phyloP scores from a whole-genome alignment of 1,139 yeast genomes.

The Protomyces inouyei region DNA sequence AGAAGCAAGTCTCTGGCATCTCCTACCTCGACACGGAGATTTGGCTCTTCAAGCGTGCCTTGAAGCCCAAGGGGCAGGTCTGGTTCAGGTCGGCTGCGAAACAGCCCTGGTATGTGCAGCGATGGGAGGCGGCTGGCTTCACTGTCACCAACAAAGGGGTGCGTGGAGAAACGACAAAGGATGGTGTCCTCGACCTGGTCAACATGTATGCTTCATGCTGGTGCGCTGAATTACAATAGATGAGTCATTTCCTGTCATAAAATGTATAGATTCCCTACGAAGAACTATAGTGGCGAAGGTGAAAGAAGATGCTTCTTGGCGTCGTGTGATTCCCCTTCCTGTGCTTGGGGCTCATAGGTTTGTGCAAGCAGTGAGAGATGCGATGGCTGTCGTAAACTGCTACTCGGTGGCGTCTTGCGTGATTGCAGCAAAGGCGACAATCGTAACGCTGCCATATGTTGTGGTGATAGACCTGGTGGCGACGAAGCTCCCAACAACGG shows the following conservation, averaged over 20 bases:
- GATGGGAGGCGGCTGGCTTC: conserved; percentile 64
- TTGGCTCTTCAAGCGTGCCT: conserved; percentile 55
- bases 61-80: conserved; percentile 65
- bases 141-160: conserved; percentile 53
- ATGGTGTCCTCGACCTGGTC: conserved; percentile 51
- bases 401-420: neutral
- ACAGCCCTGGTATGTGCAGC: conserved; percentile 70
- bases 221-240: conserved; percentile 42
- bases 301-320: neutral
- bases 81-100: conserved; percentile 70
- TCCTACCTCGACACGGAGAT: conserved; percentile 49
- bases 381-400: neutral
- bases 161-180: conserved; percentile 32
- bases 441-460: neutral
- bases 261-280: neutral
- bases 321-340: too few species aligned
- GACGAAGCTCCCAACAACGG: neutral
- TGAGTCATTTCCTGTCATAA: neutral
- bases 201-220: conserved; percentile 88
- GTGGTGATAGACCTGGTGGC: neutral
- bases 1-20: conserved; percentile 48
- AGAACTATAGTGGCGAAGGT: neutral
- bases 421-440: neutral
- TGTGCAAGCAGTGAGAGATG: neutral
- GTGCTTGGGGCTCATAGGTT: neutral